Evolutionary conservation across 495 filamentous ascomycete species (phyloP).

Genomic region (Acidiella bohemica): DNA sequence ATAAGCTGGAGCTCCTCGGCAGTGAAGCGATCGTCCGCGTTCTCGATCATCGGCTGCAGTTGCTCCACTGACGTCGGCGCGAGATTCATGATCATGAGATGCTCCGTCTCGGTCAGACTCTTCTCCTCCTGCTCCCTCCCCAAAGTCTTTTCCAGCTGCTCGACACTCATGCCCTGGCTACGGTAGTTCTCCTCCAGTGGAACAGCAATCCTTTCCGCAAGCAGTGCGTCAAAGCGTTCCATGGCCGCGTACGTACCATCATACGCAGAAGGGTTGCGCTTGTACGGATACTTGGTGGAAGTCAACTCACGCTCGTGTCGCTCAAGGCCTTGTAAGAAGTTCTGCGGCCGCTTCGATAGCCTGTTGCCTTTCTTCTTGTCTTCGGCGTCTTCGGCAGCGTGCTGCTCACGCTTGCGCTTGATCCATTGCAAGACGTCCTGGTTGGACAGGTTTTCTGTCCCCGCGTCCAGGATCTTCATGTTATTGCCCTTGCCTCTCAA

Average conservation of each 20-base stretch:
- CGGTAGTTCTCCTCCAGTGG: slow-evolving; percentile 12
- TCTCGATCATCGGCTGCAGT: slow-evolving; percentile 18
- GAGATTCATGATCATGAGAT: slow-evolving; percentile 14
- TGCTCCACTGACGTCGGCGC: slow-evolving; percentile 13
- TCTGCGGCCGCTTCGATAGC: slow-evolving; percentile 3
- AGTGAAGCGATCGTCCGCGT: slow-evolving; percentile 13
- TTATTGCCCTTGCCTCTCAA: too few species aligned
- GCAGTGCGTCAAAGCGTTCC: neutral
- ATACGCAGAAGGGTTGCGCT: slow-evolving; percentile 10
- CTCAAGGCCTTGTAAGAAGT: slow-evolving; percentile 9
- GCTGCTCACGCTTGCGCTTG: slow-evolving; percentile 2
- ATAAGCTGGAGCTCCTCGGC: slow-evolving; percentile 13
- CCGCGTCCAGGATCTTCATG: slow-evolving; percentile 15
- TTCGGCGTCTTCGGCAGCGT: slow-evolving; percentile 10
- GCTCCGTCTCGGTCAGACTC: slow-evolving; percentile 16
- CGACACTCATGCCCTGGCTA: neutral
- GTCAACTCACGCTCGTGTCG: slow-evolving; percentile 15
- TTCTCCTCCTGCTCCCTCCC: slow-evolving; percentile 15
- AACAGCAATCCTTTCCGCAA: neutral
- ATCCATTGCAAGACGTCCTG: slow-evolving; percentile 14
- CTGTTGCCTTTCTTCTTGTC: neutral
- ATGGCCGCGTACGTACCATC: neutral
- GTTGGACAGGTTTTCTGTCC: slow-evolving; percentile 11
- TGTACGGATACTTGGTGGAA: slow-evolving; percentile 13
- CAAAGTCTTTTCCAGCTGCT: slow-evolving; percentile 4